Base-by-base conservation (phyloP, 2,329 filamentous ascomycete species). In the Beauveria scarabaeidicola region DNA sequence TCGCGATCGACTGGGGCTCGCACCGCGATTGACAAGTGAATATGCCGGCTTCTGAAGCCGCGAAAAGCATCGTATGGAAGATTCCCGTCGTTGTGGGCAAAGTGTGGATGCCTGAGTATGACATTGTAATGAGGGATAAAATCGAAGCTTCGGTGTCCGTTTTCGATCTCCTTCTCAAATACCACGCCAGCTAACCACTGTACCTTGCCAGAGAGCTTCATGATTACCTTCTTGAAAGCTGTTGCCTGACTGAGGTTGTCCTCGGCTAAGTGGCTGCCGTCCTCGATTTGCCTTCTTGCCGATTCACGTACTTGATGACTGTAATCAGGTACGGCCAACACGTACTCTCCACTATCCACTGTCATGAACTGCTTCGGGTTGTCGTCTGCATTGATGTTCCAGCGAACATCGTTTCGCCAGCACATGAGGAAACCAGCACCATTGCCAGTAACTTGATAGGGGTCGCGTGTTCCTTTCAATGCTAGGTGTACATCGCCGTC, bases 361-460 rank as follows among this genome's bases (percentile, higher is more conserved):
- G 88, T 91, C 88, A 99, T 95, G 73, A 99, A 95, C 61, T 89
- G 88, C 69, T 89, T 90, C 0, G 94, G 92, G 67, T 99, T 90
- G 66, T 95, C 86, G 55, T 91, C 87, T 55, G 87, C 85, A 61
- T 92, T 89, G 55, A 99, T 85, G 62, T 87, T 88, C 85, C 91
- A 95, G 62, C 84, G 85, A 41, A 99, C 92, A 71, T 97, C 89
- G 67, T 91, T 95, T 56, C 94, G 88, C 93, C 93, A 99, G 72
- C 95, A 97, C 91, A 99, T 97, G 47, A 97, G 83, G 69, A 99
- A 96, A 5, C 94, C 94, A 38, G 92, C 92, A 43, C 94, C 94
- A 66, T 93, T 88, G 9, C 93, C 92, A 43, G 91, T 97, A 48
- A 99, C 87, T 61, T 89, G 83, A 70, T 99, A 99, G 2, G 94